Evolutionary conservation across 306 rosid genomes (phyloP).

Genomic region (Alnus glutinosa): DNA sequence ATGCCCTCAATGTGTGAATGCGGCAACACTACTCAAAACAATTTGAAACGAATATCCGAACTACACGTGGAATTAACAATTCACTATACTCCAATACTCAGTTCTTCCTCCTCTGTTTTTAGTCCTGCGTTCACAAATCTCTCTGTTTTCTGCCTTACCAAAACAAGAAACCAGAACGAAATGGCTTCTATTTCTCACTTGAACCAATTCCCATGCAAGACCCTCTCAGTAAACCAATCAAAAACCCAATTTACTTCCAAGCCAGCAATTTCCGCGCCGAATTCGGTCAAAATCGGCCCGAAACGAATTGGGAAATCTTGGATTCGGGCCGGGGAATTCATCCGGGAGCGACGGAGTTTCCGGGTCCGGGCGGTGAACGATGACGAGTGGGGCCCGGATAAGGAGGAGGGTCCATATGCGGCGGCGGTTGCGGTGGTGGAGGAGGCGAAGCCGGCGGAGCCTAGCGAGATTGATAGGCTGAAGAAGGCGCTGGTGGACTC

Average conservation of each 20-base stretch:
- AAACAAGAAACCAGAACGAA: conserved; percentile 12
- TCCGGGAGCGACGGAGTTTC: conserved; percentile 21
- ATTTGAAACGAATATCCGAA: too few species aligned
- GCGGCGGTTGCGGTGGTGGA: conserved; percentile 16
- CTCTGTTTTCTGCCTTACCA: neutral
- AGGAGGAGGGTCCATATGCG: conserved; percentile 33
- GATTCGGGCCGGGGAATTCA: conserved; percentile 20
- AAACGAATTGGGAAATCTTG: conserved; percentile 24
- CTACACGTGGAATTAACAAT: too few species aligned
- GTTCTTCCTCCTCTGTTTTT: neutral
- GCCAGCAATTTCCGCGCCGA: conserved; percentile 37
- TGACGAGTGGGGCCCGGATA: conserved; percentile 55
- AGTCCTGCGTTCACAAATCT: neutral
- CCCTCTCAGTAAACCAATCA: conserved; percentile 34
- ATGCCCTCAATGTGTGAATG: too few species aligned
- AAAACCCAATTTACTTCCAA: conserved; percentile 31
- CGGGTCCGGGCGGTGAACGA: conserved; percentile 41
- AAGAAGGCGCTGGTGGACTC: conserved; percentile 78
- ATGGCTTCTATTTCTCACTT: conserved; percentile 65
- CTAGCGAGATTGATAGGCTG: conserved; percentile 46
- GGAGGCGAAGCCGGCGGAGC: conserved; percentile 36
- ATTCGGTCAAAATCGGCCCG: conserved; percentile 24
- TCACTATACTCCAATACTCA: too few species aligned
- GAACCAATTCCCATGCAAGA: conserved; percentile 45
- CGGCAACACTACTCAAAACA: too few species aligned